Conservation (phyloP, 164 flowering plant species). For the Vitis rupestris region DNA sequence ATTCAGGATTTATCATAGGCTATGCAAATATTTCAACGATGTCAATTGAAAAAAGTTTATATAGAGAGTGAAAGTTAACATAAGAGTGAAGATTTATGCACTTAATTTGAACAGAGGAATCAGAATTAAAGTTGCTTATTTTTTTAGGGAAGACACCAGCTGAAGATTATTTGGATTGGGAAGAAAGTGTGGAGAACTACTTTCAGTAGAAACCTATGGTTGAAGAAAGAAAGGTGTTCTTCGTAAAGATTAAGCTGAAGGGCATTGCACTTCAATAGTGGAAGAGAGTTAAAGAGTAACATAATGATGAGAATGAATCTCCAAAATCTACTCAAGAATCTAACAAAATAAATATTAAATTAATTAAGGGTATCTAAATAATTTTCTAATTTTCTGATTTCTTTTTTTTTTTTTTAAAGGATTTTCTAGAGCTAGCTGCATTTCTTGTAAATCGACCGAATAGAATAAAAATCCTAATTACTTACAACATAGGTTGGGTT, state of each 20-base stretch:
- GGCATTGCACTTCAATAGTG: conserved; percentile 9
- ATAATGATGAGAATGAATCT: no score
- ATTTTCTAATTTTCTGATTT: no score
- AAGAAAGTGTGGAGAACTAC: neutral
- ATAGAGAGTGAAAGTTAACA: no score
- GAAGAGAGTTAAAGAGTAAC: conserved; percentile 10
- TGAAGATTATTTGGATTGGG: conserved; percentile 5
- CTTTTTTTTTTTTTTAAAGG: no score
- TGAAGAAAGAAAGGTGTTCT: conserved; percentile 2
- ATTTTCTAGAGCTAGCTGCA: no score
- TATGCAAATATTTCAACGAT: neutral
- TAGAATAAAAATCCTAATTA: no score
- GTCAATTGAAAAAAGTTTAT: neutral
- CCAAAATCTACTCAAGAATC: neutral
- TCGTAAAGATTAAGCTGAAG: conserved; percentile 8
- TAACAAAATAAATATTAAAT: no score
- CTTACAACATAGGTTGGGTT: no score
- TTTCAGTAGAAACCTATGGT: neutral
- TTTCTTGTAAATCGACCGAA: no score
- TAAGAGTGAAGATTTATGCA: neutral
- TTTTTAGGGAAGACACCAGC: neutral
- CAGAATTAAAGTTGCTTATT: no score
- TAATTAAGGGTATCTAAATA: no score
- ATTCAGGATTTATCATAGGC: neutral
- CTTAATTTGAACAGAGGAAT: neutral